phyloP scores from a whole-genome alignment of 139 green algal genomes.

The Yamagishiella unicocca region DNA sequence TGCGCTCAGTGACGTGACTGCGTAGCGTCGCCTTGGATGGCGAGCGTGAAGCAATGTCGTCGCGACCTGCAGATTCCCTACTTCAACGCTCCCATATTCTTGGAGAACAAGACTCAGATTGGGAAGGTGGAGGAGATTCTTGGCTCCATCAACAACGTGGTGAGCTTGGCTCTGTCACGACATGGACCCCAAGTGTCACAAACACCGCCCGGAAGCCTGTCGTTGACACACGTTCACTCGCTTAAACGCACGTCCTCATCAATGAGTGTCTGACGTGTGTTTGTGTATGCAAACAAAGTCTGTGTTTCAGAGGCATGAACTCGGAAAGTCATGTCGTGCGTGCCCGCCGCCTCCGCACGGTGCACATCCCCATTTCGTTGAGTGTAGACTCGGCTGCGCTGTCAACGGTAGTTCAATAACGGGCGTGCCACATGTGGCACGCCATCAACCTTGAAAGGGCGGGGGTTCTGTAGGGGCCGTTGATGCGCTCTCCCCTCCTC shows the following conservation, averaged over 20 bases:
- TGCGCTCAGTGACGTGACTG: conserved; percentile 50
- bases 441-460: too few species aligned
- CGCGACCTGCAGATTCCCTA: conserved; percentile 88
- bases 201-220: background rate
- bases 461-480: too few species aligned
- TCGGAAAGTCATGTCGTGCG: too few species aligned
- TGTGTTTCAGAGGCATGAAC: too few species aligned
- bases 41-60: background rate
- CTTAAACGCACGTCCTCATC: background rate
- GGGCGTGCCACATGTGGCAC: background rate
- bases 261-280: too few species aligned
- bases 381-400: background rate
- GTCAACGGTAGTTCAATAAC: background rate
- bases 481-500: background rate
- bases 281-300: too few species aligned
- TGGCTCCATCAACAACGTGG: conserved; percentile 91
- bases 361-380: background rate
- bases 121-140: conserved; percentile 99
- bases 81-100: conserved; percentile 98
- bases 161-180: conserved; percentile 53
- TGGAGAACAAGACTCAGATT: conserved; percentile 98
- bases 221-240: background rate
- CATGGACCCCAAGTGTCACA: background rate
- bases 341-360: background rate
- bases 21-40: too few species aligned